These are phyloP conservation scores for Trichoderma virens DNA, from an alignment of 495 filamentous ascomycete genomes.

Conservation along the genomic window DNA sequence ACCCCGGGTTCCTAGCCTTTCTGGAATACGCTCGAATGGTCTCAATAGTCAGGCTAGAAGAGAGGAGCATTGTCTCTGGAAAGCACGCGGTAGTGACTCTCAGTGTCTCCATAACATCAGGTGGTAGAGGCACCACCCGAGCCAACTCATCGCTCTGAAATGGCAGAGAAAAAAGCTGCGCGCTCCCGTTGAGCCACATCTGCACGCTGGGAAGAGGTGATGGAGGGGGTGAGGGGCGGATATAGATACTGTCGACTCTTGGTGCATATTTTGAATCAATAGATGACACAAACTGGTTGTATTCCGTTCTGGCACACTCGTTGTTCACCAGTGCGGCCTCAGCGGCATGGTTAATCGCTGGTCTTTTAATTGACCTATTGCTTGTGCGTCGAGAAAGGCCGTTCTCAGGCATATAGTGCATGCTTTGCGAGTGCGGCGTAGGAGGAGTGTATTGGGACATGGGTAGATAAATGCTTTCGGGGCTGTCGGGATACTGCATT, in stretches of 20 bases:
- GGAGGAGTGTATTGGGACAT: neutral
- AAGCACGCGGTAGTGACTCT: slow-evolving; percentile 33
- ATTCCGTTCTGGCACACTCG: neutral
- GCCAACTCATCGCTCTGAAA: neutral
- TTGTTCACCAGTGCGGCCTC: neutral
- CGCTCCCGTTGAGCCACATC: slow-evolving; percentile 11
- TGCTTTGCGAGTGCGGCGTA: neutral
- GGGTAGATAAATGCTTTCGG: neutral
- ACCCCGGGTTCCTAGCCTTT: slow-evolving; percentile 25
- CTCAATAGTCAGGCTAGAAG: slow-evolving; percentile 37
- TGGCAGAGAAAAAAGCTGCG: slow-evolving; percentile 12
- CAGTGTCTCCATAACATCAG: slow-evolving; percentile 34
- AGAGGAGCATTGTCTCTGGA: slow-evolving; percentile 39
- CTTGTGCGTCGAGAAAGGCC: neutral
- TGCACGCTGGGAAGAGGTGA: slow-evolving; percentile 7
- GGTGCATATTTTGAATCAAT: neutral
- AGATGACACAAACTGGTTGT: neutral
- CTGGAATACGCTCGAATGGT: slow-evolving; percentile 38
- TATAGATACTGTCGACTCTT: neutral
- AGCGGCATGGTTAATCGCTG: neutral
- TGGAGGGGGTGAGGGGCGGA: slow-evolving; percentile 8
- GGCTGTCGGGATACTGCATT: slow-evolving; percentile 5
- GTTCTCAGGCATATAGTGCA: neutral
- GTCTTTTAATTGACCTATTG: neutral
- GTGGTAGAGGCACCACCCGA: slow-evolving; percentile 29